Base-by-base conservation (phyloP, 768 basidiomycete genomes). In the Daedaleopsis nitida region DNA sequence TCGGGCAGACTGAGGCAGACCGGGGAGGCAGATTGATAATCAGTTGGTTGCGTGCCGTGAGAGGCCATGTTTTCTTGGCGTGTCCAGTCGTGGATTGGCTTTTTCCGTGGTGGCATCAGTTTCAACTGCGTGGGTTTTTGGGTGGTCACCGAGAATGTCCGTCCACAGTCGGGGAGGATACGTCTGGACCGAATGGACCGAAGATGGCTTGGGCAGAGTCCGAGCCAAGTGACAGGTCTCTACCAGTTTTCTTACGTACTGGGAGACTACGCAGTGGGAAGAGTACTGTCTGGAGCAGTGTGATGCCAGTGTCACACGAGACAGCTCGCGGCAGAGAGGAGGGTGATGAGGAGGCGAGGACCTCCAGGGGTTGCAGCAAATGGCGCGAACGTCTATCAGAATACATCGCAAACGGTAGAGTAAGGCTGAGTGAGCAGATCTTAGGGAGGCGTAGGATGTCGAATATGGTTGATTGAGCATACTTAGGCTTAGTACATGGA, bases 231-330 rank as follows among this genome's bases (percentile, higher is more conserved):
- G 37, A 42, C 47, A 45, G 38, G 27, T 32, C 19, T 17, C 50
- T 24, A 43, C 39, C 38, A 27, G 61, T 34, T 34, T 7, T 42
- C 37, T 62, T 62, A 62, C 57, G 61, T 62, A 62, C 61, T 45
- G 42, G 45, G 35, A 49, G n/a, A 12, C 34, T 55, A 23, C 39
- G 39, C 32, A 52, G 43, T 54, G 61, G 51, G 56, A 62, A 62
- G 56, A 52, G 32, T 21, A 53, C 21, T 12, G 14, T 52, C 32
- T 52, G 38, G 52, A 32, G 44, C n/a, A 32, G 32, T 54, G 49
- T 58, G 57, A 54, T 56, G 54, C 57, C n/a, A 32, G 32, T 54
- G 49, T 58, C 61, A 54, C 61, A 57, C 57, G 61, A 54, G 61
- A 55, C n/a, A n/a, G n/a, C 48, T 62, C 56, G 60, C 61, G 61